Conservation (phyloP, 2,329 filamentous ascomycete species). For the Fusarium sp. region DNA sequence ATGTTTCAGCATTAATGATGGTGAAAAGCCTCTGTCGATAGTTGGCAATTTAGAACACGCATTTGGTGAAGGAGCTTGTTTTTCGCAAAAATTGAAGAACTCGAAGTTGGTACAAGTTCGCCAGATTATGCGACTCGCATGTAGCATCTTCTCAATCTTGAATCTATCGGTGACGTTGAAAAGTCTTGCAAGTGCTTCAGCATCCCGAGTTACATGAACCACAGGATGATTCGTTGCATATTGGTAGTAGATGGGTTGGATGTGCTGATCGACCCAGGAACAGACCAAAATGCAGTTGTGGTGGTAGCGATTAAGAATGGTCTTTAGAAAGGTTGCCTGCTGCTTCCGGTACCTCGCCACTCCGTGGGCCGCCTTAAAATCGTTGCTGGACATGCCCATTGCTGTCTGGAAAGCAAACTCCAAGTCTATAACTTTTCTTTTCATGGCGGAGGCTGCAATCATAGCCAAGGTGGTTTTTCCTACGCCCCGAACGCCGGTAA, state of each 20-base stretch:
- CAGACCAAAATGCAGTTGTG: slow-evolving; percentile 78
- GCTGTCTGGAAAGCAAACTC: slow-evolving; percentile 77
- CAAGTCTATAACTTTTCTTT: slow-evolving; percentile 76
- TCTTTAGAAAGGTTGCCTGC: slow-evolving; percentile 73
- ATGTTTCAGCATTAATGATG: slow-evolving; percentile 76
- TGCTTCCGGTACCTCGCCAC: slow-evolving; percentile 72
- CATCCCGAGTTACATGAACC: slow-evolving; percentile 77
- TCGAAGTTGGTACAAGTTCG: slow-evolving; percentile 79
- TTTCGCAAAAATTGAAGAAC: slow-evolving; percentile 82
- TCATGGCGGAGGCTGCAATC: slow-evolving; percentile 79
- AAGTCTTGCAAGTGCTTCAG: slow-evolving; percentile 74
- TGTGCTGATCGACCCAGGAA: slow-evolving; percentile 76
- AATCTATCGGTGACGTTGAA: slow-evolving; percentile 68
- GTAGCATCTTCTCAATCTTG: slow-evolving; percentile 71
- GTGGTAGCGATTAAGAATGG: slow-evolving; percentile 69
- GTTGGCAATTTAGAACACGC: slow-evolving; percentile 40
- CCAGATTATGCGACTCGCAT: slow-evolving; percentile 70
- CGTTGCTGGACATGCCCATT: slow-evolving; percentile 72
- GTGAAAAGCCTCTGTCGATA: slow-evolving; percentile 58
- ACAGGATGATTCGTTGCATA: slow-evolving; percentile 77
- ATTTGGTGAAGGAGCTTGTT: slow-evolving; percentile 49
- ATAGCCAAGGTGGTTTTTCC: slow-evolving; percentile 84
- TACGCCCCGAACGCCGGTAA: slow-evolving; percentile 79
- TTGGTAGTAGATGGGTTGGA: slow-evolving; percentile 72
- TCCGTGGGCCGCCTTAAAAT: slow-evolving; percentile 75